Evolutionary conservation across 2,329 filamentous ascomycete genomes (phyloP), one percentile per base, ranked within the genome.

Genomic region (Rhinocladiella similis): DNA sequence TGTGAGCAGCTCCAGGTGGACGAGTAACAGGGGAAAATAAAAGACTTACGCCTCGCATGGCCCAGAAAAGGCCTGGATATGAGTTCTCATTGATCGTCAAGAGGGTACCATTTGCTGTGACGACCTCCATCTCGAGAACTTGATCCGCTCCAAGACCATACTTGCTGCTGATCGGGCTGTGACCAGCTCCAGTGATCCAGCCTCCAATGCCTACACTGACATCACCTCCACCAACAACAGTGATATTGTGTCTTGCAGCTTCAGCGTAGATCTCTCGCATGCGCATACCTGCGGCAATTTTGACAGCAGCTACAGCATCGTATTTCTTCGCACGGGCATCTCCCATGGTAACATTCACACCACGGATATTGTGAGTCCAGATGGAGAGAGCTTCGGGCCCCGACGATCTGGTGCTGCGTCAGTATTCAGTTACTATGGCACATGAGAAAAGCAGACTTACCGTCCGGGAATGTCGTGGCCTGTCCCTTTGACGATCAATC

Each of bases 151-250:
- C 80, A 66, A 83, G 75, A 59, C 82, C 74, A 60, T 79, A 79
- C 36, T 77, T 66, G 51, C 73, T 73, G 10, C 76, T 77, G 51
- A 85, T 63, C 2, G 80, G 80, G 10, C 77, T 79, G 66, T 85
- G 80, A 0, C 83, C 83, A 42, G 80, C 82, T 12, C 80, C 81
- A 39, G 71, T 70, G 5, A 73, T 69, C 61, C 72, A 77, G 9
- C 74, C 73, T 18, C 80, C 80, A 5, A 81, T 72, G 20, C 82
- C 82, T 10, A 85, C 80, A 1, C 76, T 80, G 60, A 66, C 69
- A 51, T 81, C 81, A n/a, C 81, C 79, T 3, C 83, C 83, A 16
- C 78, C 80, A 3, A 85, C 76, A 1, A 83, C 73, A 0, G 73
- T 75, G 45, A 79, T 72, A 0, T 77, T 78, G 25, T 76, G 67